Evolutionary conservation across 1,284 basidiomycete species (phyloP), one percentile per base, ranked within the genome.

Genomic region (Hypsizygus ulmarius): DNA sequence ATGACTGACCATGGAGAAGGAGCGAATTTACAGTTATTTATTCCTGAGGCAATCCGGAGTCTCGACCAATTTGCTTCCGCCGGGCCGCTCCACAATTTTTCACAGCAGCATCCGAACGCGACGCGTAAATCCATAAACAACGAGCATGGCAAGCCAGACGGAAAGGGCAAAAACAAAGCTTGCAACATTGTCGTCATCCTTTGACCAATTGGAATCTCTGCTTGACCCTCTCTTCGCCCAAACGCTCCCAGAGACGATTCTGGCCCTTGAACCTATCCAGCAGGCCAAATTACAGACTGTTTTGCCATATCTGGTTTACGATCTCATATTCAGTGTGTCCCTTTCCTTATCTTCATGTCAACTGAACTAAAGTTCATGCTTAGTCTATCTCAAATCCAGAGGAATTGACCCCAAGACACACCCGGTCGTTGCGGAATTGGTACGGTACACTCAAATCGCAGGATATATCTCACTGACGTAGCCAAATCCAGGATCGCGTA

Each of bases 391-490:
- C 32, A 90, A 86, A 68, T 75, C 84, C 29, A 73, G 76, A 54
- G 89, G 89, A 2, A 73, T 90, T 35, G 86, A 91, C 59, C 87
- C 89, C 0, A 85, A 78, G 61, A 80, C 80, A 0, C 90, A 92
- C 62, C 77, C 84, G 10, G 84, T 92, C 38, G 67, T 90, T 18
- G 63, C 69, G 15, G 89, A 92, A 64, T 75, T 92, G 49, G 89
- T 90, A 55, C 44, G 76, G n/a, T 21, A 36, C 29, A 18, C 10
- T 18, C 27, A 34, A 14, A 12, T 11, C 57, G 19, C 39, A 30
- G 32, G 39, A 18, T 38, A 32, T 27, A 10, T 11, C 30, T 33
- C 25, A 29, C 30, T 36, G 38, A 44, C 45, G 35, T 36, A 30
- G 27, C 29, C 40, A 28, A 28, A 21, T 6, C 50, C 41, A 91